A percentile compares a stretch with the other conserved stretches of the same genome.
These are phyloP conservation scores for Deuterostichococcus epilithicus DNA, from an alignment of 139 green algal species.

Conservation along the genomic window DNA sequence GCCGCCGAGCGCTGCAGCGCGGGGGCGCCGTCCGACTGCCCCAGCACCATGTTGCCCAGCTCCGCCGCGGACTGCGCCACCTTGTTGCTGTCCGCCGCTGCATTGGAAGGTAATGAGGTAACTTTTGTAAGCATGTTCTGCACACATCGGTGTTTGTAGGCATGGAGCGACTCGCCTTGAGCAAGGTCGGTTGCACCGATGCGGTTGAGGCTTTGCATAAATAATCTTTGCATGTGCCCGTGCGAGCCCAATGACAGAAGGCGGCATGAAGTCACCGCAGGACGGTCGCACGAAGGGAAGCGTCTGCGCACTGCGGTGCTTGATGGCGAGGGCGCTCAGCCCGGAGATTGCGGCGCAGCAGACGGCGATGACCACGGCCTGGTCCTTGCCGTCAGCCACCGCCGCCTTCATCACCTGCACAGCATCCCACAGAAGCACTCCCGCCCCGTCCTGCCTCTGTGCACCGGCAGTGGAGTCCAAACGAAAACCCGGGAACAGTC, in stretches of 20 bases:
- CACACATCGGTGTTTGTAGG: too few relatives aligned
- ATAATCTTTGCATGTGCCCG: too few relatives aligned
- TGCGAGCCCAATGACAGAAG: too few relatives aligned
- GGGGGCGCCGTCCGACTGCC: conserved; percentile 23
- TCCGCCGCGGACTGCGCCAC: conserved; percentile 8
- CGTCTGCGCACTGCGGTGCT: conserved; percentile 9
- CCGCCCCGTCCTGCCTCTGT: not conserved
- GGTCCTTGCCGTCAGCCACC: not conserved
- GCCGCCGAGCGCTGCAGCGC: conserved; percentile 50
- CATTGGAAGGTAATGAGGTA: not conserved
- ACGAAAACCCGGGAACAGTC: too few relatives aligned
- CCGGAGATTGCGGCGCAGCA: conserved; percentile 40
- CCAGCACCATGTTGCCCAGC: conserved; percentile 52
- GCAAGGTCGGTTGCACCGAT: too few relatives aligned
- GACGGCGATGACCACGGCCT: conserved; percentile 10
- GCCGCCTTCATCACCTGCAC: conserved; percentile 34
- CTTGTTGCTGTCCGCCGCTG: conserved; percentile 15
- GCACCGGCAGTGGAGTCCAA: too few relatives aligned
- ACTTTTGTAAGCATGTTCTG: too few relatives aligned
- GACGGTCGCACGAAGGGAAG: too few relatives aligned
- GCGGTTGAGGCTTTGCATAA: too few relatives aligned
- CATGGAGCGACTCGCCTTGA: too few relatives aligned
- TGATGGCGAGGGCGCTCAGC: conserved; percentile 27
- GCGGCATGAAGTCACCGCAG: too few relatives aligned
- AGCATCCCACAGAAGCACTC: conserved; percentile 12